phyloP scores from a whole-genome alignment of 257 asterid species.

The Haberlea rhodopensis region DNA sequence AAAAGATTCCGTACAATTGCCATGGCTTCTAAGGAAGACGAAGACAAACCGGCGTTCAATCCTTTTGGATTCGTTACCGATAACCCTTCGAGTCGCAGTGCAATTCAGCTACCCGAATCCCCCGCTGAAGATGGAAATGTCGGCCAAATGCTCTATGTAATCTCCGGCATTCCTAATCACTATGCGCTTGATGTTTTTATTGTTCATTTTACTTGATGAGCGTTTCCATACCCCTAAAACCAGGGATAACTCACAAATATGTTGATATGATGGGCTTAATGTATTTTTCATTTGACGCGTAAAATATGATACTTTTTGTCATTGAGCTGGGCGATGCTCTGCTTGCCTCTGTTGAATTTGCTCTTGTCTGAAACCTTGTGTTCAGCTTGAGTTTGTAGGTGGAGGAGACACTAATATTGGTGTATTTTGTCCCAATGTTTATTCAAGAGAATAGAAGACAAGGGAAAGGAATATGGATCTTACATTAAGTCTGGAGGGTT shows the following conservation, averaged over 20 bases:
- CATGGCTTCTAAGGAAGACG: slow-evolving; percentile 68
- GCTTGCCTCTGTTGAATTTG: neutral
- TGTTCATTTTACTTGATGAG: no score
- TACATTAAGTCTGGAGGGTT: slow-evolving; percentile 73
- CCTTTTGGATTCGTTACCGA: slow-evolving; percentile 97
- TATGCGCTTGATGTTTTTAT: neutral
- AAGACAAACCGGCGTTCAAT: slow-evolving; percentile 64
- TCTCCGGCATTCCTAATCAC: neutral
- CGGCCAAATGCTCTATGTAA: slow-evolving; percentile 92
- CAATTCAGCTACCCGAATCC: slow-evolving; percentile 88
- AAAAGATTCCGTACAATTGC: slow-evolving; percentile 37
- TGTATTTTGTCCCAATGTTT: slow-evolving; percentile 11
- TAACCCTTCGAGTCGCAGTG: slow-evolving; percentile 85
- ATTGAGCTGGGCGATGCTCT: neutral
- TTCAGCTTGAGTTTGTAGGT: slow-evolving; percentile 13
- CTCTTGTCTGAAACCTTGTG: neutral
- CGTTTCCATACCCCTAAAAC: neutral
- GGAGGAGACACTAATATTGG: slow-evolving; percentile 21
- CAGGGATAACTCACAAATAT: neutral
- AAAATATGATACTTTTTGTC: neutral
- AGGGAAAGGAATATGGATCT: slow-evolving; percentile 80
- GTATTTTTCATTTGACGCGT: neutral
- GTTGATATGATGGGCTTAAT: neutral
- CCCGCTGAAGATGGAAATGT: slow-evolving; percentile 99
- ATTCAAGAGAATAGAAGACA: slow-evolving; percentile 75